Conservation (phyloP, 1,284 basidiomycete genomes). For the Termitomyces sp. region DNA sequence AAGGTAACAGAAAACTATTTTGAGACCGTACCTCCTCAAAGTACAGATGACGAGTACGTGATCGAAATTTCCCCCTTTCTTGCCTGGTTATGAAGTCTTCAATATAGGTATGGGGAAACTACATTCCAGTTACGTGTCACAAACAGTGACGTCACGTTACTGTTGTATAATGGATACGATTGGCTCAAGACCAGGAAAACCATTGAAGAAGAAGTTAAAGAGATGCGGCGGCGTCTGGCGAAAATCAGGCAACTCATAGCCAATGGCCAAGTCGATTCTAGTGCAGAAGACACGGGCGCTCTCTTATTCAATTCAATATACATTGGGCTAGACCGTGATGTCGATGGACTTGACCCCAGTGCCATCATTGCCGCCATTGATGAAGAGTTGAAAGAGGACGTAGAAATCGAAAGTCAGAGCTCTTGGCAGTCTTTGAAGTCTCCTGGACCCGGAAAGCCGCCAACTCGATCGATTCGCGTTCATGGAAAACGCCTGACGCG, state of each 20-base stretch:
- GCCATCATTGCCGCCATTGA: slow-evolving; percentile 87
- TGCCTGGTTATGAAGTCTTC: not conserved
- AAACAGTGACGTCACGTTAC: slow-evolving; percentile 59
- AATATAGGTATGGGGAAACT: slow-evolving; percentile 43
- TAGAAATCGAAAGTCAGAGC: slow-evolving; percentile 67
- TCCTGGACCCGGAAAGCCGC: slow-evolving; percentile 35
- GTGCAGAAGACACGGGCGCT: slow-evolving; percentile 72
- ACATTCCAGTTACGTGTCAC: slow-evolving; percentile 52
- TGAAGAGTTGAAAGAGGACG: slow-evolving; percentile 75
- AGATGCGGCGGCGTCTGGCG: slow-evolving; percentile 80
- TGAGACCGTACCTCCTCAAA: slow-evolving; percentile 58
- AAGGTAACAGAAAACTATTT: slow-evolving; percentile 70
- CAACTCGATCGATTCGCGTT: slow-evolving; percentile 37
- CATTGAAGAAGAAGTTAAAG: slow-evolving; percentile 85
- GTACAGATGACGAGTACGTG: slow-evolving; percentile 42
- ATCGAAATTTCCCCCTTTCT: slow-evolving; percentile 4
- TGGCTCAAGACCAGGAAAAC: slow-evolving; percentile 82
- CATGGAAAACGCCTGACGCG: slow-evolving; percentile 67
- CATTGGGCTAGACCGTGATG: slow-evolving; percentile 74
- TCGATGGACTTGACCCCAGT: slow-evolving; percentile 69
- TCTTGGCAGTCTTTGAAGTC: slow-evolving; percentile 80
- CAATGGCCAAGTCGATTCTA: slow-evolving; percentile 82
- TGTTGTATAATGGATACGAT: slow-evolving; percentile 91
- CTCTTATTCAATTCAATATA: slow-evolving; percentile 92
- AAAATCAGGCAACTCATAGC: slow-evolving; percentile 95